phyloP scores from a whole-genome alignment of 371 early-diverging fungal genomes.

The Nematocida sp. region DNA sequence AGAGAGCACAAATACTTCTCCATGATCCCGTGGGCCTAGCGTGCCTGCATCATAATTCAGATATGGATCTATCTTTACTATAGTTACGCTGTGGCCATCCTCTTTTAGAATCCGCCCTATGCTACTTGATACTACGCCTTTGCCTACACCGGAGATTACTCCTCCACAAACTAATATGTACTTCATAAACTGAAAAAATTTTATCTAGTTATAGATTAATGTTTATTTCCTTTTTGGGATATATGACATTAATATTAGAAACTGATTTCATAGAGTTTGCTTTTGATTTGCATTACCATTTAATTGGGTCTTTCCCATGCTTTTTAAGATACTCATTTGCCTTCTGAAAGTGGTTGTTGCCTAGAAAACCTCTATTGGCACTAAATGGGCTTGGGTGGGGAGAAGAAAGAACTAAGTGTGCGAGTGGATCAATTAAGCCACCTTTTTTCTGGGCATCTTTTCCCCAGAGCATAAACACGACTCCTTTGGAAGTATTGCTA shows the following conservation, averaged over 20 bases:
- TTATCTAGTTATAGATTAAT: constrained; percentile 34
- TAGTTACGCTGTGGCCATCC: constrained; percentile 81
- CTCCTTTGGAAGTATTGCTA: constrained; percentile 66
- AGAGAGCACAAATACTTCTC: constrained; percentile 93
- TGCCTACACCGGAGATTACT: constrained; percentile 94
- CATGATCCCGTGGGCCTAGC: constrained; percentile 85
- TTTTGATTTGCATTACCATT: too few species aligned
- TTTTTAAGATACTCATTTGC: constrained; percentile 79
- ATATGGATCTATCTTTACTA: constrained; percentile 98
- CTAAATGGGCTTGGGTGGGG: constrained; percentile 89
- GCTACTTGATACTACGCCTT: constrained; percentile 92
- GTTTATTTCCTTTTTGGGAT: neutral
- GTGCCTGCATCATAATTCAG: constrained; percentile 97
- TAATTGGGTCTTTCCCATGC: constrained; percentile 68
- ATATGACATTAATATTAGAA: neutral
- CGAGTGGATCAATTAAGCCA: constrained; percentile 59
- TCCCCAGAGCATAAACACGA: constrained; percentile 96
- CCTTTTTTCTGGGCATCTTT: constrained; percentile 72
- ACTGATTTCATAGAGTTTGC: neutral
- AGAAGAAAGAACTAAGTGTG: constrained; percentile 75
- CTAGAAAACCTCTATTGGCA: constrained; percentile 78
- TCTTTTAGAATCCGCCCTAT: constrained; percentile 88
- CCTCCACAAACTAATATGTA: constrained; percentile 95
- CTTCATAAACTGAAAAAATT: constrained; percentile 58
- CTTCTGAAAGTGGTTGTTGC: constrained; percentile 75